Evolutionary conservation across 305 asterid genomes (phyloP).

Genomic region (Galium porrigens): DNA sequence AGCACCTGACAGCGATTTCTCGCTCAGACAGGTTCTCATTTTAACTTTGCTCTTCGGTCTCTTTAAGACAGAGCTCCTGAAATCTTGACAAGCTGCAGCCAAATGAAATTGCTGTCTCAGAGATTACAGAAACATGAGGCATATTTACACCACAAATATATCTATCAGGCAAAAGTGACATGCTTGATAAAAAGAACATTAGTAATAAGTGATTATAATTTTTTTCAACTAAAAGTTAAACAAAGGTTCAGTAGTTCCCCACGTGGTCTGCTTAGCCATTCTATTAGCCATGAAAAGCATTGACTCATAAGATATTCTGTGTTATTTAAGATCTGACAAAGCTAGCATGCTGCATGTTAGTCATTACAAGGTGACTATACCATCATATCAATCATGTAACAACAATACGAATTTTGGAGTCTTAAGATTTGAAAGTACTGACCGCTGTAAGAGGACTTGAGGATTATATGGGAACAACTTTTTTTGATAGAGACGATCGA

Average conservation of each 20-base stretch:
- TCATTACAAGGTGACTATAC: neutral
- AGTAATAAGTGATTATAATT: neutral
- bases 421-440: neutral
- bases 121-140: neutral
- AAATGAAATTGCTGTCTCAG: constrained; percentile 8
- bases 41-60: neutral
- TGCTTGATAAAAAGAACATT: neutral
- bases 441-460: constrained; percentile 62
- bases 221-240: neutral
- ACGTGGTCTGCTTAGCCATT: no score
- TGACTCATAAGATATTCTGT: neutral
- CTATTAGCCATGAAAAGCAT: neutral
- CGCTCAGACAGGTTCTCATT: neutral
- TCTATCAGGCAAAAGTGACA: neutral
- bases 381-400: neutral
- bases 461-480: constrained; percentile 76
- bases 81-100: constrained; percentile 26
- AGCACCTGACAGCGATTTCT: neutral
- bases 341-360: neutral
- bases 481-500: constrained; percentile 51
- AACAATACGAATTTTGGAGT: constrained; percentile 13
- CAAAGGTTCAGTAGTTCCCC: neutral
- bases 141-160: neutral
- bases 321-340: neutral
- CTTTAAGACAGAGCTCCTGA: constrained; percentile 26